These are phyloP conservation scores for Corylus heterophylla DNA, from an alignment of 306 rosid genomes.

Conservation along the genomic window DNA sequence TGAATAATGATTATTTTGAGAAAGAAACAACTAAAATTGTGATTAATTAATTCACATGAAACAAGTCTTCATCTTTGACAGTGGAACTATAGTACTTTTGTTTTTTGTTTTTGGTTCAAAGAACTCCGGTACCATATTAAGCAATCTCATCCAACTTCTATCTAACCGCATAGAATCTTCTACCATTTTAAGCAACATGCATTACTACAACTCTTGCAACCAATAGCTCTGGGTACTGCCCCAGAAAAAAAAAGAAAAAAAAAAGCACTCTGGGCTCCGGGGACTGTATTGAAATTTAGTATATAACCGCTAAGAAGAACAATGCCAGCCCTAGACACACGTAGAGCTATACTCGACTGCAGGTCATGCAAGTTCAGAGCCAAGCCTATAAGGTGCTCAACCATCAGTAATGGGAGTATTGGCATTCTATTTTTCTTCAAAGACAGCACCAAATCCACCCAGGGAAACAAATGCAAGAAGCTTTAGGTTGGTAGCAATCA, in stretches of 20 bases:
- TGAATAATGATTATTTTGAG: not conserved
- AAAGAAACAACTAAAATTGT: not conserved
- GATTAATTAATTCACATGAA: not conserved
- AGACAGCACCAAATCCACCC: conserved; percentile 18
- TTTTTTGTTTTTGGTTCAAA: not conserved
- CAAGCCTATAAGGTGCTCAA: conserved; percentile 27
- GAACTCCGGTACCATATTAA: not conserved
- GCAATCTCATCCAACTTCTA: conserved; percentile 22
- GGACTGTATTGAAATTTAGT: not conserved
- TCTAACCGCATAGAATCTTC: not conserved
- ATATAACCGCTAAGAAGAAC: not conserved
- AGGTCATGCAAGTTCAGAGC: not conserved
- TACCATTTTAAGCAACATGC: conserved; percentile 18
- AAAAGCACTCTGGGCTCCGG: not conserved
- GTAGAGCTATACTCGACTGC: not conserved
- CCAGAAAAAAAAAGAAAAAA: too few relatives aligned
- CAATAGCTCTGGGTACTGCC: not conserved
- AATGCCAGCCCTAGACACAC: not conserved
- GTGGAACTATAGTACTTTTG: not conserved
- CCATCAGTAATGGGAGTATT: conserved; percentile 16
- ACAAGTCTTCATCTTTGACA: not conserved
- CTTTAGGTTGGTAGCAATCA: conserved; percentile 21
- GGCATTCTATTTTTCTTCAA: conserved; percentile 13
- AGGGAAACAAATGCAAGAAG: conserved; percentile 24
- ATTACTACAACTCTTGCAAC: conserved; percentile 16